Evolutionary conservation across 768 basidiomycete genomes (phyloP), one percentile per base, ranked within the genome.

Genomic region (Xerocomellus amylosporus): DNA sequence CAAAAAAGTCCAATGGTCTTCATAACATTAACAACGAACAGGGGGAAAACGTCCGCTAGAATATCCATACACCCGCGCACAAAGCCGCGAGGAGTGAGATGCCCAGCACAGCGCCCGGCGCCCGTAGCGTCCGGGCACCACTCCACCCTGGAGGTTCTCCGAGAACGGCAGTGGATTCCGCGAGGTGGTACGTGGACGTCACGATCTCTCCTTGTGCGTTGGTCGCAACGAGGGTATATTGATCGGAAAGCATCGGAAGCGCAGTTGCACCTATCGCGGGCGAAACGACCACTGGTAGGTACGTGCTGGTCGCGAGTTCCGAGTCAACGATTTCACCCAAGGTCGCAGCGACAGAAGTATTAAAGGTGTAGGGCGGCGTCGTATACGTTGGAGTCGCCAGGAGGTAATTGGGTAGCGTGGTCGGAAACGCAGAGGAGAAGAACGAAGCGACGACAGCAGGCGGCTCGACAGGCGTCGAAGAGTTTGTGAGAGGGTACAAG

Each of bases 221-320:
- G 3, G 89, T 90, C 34, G 80, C 54, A 26, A 81, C 68, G 42
- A 87, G 64, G 3, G 88, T 90, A 24, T 74, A 72, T 15, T 81
- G 64, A 8, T 78, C 77, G 33, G 74, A 73, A 26, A 89, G 76
- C 19, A 73, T 73, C 15, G 88, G 87, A 12, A 92, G 69, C 8
- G 77, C 81, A 1, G 85, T 79, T 28, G 71, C 73, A 58, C 80
- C 84, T 41, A 72, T 64, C 7, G 56, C 73, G 57, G 58, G 70
- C 54, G 69, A 62, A 19, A 72, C 80, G 46, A 87, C 69, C 26
- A 88, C 73, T 0, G 89, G 77, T 34, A 69, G 74, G 63, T 92
- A 92, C 4, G 88, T 89, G 67, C 82, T 84, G 1, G 84, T 85
- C 17, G 83, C 89, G 20, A 90, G 81, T 34, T 82, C 87, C 17